Evolutionary conservation across 345 rosid genomes (phyloP), one percentile per base, ranked within the genome.

Genomic region (Euphorbia tirucalli): DNA sequence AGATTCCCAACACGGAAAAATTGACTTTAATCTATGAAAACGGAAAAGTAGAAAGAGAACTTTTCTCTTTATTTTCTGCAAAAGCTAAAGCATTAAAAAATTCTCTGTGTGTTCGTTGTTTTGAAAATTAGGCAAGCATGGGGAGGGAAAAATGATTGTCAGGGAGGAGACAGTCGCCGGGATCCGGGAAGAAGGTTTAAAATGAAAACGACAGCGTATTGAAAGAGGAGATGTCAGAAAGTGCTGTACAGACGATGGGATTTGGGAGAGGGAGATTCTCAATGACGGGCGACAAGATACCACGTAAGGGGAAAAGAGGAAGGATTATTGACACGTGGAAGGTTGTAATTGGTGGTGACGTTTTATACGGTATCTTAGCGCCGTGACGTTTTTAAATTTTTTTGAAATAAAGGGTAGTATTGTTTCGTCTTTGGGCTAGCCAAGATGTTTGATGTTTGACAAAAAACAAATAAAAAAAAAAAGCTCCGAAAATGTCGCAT

Each of bases 201-300:
- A 32, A 6, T 21, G 0, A 43, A 52, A 25, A 72, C 74, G 78
- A 61, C 79, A 78, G 18, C 76, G 84, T 74, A 25, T 57, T 59
- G 5, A 15, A 3, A 50, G 50, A 11, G 10, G 58, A 30, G 35
- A 18, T 58, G n/a, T 58, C 41, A 60, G 11, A 48, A 52, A 70
- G 15, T 24, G 75, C 58, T 61, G 46, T 22, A 56, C 39, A 30
- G 30, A 70, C 75, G 43, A 37, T 37, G 68, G 57, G 59, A 30
- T 75, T 56, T 32, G 71, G 58, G 66, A 15, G 31, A 22, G 37
- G 5, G 37, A 71, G 83, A 74, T 52, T 68, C 65, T 57, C 19
- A 71, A 69, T 60, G 72, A 64, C 76, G 70, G 31, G 25, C 27
- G 58, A 65, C 48, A 57, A 70, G 78, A 72, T 75, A 71, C 82